A percentile compares a stretch with the other conserved stretches of the same genome.
These are phyloP conservation scores for Claviceps sp. DNA, from an alignment of 2,329 filamentous ascomycete species.

Conservation along the genomic window DNA sequence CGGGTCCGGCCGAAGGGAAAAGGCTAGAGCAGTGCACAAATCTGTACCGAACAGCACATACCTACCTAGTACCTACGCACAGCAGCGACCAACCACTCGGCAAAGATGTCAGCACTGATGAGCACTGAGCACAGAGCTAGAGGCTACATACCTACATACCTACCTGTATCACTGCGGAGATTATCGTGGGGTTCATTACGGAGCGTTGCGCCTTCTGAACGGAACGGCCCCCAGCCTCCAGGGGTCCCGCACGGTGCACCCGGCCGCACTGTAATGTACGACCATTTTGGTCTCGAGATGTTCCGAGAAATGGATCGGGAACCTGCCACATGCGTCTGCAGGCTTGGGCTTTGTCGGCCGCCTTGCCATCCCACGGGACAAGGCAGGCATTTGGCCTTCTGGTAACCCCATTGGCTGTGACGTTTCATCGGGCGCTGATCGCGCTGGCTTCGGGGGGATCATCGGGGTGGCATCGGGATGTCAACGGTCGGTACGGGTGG, in stretches of 20 bases:
- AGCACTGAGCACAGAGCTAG: no score
- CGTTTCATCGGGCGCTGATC: not conserved
- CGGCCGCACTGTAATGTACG: not conserved
- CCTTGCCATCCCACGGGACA: not conserved
- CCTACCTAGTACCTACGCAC: no score
- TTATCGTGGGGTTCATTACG: no score
- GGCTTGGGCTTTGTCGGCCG: not conserved
- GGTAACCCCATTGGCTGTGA: not conserved
- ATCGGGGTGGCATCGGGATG: not conserved
- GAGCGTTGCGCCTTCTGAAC: no score
- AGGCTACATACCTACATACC: no score
- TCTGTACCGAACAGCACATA: no score
- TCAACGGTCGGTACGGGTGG: constrained; percentile 1
- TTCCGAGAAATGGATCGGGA: constrained; percentile 21
- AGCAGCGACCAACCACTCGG: no score
- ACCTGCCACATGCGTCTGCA: constrained; percentile 6
- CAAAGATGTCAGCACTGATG: no score
- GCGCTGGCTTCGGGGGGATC: not conserved
- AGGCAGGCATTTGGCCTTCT: not conserved
- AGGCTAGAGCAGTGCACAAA: no score
- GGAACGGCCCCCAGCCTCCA: no score
- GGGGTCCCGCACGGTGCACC: not conserved
- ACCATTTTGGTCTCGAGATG: constrained; percentile 10
- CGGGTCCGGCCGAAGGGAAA: no score
- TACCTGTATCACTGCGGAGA: no score